Evolutionary conservation across 2,329 filamentous ascomycete species (phyloP).

Genomic region (Incumbomyces lentus): DNA sequence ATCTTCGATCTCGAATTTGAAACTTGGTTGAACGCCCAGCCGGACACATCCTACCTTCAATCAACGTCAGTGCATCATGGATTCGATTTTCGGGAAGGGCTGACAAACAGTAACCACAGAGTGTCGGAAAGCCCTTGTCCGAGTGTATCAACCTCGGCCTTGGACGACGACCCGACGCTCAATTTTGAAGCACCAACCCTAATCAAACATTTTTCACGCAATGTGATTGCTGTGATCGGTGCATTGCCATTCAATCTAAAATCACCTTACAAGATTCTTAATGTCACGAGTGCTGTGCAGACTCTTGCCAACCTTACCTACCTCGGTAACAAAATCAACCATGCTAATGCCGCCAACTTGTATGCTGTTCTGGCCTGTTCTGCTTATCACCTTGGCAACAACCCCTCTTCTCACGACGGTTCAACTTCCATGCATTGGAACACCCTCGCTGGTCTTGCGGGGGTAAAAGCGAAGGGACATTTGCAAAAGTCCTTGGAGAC

Average conservation of each 20-base stretch:
- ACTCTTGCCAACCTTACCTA: slow-evolving; percentile 26
- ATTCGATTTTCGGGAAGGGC: neutral
- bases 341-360: slow-evolving; percentile 25
- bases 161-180: neutral
- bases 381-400: slow-evolving; percentile 21
- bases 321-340: slow-evolving; percentile 22
- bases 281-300: slow-evolving; percentile 24
- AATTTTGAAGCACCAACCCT: slow-evolving; percentile 9
- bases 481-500: slow-evolving; percentile 25
- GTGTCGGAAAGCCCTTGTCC: neutral
- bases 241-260: slow-evolving; percentile 25
- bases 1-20: slow-evolving; percentile 24
- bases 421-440: slow-evolving; percentile 20
- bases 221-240: slow-evolving; percentile 25
- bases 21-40: slow-evolving; percentile 10
- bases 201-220: slow-evolving; percentile 25
- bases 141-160: neutral
- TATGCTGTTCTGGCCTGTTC: slow-evolving; percentile 25
- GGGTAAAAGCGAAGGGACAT: slow-evolving; percentile 24
- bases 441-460: slow-evolving; percentile 20
- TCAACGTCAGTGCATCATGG: neutral
- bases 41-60: slow-evolving; percentile 1
- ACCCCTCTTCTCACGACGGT: neutral
- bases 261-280: slow-evolving; percentile 27
- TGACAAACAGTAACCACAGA: neutral